These are phyloP conservation scores for Juncus effusus DNA, from an alignment of 176 grass and related monocot genomes.

Conservation along the genomic window DNA sequence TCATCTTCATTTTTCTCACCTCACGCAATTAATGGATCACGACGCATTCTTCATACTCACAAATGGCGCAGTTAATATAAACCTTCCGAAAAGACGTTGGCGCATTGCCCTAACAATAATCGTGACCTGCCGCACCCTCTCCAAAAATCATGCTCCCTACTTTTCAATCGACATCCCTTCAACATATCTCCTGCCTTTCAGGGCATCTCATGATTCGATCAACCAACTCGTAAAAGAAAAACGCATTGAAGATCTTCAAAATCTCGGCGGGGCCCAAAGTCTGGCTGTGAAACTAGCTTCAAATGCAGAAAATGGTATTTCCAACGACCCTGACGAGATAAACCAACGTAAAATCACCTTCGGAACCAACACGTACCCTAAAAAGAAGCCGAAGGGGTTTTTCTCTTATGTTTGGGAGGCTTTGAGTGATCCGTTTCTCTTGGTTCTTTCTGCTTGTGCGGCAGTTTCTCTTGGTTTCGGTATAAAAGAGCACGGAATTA, in stretches of 20 bases:
- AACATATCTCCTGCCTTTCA: not conserved
- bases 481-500: conserved; percentile 61
- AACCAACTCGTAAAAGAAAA: conserved; percentile 45
- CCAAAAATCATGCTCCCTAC: conserved; percentile 2
- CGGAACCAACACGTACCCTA: conserved; percentile 57
- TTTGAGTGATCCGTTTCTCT: conserved; percentile 48
- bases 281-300: conserved; percentile 31
- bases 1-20: conserved; percentile 1
- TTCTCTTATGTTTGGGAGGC: conserved; percentile 46
- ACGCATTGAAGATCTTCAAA: conserved; percentile 12
- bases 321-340: conserved; percentile 28
- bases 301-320: conserved; percentile 33
- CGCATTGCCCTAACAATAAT: conserved; percentile 36
- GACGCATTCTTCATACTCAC: not conserved
- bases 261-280: conserved; percentile 32
- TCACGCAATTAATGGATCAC: not conserved
- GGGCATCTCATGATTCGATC: conserved; percentile 23
- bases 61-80: not conserved
- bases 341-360: conserved; percentile 34
- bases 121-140: conserved; percentile 33
- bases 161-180: not conserved
- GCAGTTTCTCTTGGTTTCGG: conserved; percentile 60
- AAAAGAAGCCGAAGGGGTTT: conserved; percentile 51
- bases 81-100: conserved; percentile 29
- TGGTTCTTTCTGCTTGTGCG: conserved; percentile 52